These are phyloP conservation scores for Allium cepa DNA, from an alignment of 106 monocot genomes.

Conservation along the genomic window DNA sequence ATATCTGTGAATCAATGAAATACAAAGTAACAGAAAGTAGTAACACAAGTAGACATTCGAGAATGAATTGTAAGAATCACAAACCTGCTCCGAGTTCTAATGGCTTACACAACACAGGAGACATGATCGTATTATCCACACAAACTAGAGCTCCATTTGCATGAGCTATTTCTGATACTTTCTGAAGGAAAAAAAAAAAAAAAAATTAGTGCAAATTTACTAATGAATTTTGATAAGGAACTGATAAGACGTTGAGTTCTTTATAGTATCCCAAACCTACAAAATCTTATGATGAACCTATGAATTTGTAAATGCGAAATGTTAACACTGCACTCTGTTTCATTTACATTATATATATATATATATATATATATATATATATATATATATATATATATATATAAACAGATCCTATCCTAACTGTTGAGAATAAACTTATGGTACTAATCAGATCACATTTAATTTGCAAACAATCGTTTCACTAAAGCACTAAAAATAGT, in stretches of 20 bases:
- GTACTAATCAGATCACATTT: too few species aligned
- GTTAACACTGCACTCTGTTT: too few species aligned
- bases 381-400: too few species aligned
- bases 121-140: constrained; percentile 99
- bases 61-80: not conserved
- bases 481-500: not conserved
- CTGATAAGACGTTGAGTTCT: not conserved
- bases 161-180: constrained; percentile 79
- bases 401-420: not conserved
- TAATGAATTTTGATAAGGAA: not conserved
- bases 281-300: not conserved
- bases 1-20: constrained; percentile 43
- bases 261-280: not conserved
- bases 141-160: constrained; percentile 71
- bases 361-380: too few species aligned
- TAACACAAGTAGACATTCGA: too few species aligned
- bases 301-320: too few species aligned
- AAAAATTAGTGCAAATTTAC: not conserved
- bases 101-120: constrained; percentile 83
- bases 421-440: too few species aligned
- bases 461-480: too few species aligned
- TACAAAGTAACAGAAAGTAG: not conserved
- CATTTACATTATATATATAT: too few species aligned
- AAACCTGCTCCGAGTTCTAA: constrained; percentile 92
- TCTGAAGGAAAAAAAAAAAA: constrained; percentile 28